phyloP scores from a whole-genome alignment of 208 protist species.

The Wallacemonas collosoma region DNA sequence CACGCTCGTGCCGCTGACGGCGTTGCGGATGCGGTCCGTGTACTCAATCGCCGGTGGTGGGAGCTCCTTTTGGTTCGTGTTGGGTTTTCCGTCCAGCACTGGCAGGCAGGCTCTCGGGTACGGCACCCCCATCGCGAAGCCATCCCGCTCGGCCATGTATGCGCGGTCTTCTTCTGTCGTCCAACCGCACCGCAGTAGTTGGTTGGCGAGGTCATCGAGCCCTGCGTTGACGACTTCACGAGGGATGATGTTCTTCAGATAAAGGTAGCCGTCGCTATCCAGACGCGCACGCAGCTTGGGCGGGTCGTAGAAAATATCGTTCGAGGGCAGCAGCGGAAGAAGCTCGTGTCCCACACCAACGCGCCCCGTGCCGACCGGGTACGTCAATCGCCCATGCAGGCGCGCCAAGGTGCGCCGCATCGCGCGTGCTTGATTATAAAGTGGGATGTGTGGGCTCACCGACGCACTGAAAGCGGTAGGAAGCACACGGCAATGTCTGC shows the following conservation, averaged over 20 bases:
- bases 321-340: conserved; percentile 70
- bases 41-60: conserved; percentile 60
- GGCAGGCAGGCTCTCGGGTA: conserved; percentile 38
- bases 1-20: conserved; percentile 76
- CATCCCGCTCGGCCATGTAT: conserved; percentile 39
- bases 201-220: conserved; percentile 64
- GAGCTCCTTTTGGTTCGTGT: conserved; percentile 20
- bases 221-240: conserved; percentile 55
- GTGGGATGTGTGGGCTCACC: no score
- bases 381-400: conserved; percentile 67
- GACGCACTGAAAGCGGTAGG: no score
- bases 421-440: background rate
- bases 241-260: conserved; percentile 80
- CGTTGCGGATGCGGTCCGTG: conserved; percentile 61
- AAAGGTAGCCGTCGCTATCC: conserved; percentile 85
- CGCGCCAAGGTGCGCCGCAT: conserved; percentile 43
- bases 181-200: conserved; percentile 68
- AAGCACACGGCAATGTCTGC: no score
- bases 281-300: conserved; percentile 80
- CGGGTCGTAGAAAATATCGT: conserved; percentile 88
- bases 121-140: conserved; percentile 75
- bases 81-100: background rate
- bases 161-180: conserved; percentile 52
- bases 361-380: conserved; percentile 54
- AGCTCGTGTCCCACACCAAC: conserved; percentile 67